A percentile compares a stretch with the other conserved stretches of the same genome.
These are phyloP conservation scores for Pleurotus tuoliensis DNA, from an alignment of 768 basidiomycete genomes.

Conservation along the genomic window DNA sequence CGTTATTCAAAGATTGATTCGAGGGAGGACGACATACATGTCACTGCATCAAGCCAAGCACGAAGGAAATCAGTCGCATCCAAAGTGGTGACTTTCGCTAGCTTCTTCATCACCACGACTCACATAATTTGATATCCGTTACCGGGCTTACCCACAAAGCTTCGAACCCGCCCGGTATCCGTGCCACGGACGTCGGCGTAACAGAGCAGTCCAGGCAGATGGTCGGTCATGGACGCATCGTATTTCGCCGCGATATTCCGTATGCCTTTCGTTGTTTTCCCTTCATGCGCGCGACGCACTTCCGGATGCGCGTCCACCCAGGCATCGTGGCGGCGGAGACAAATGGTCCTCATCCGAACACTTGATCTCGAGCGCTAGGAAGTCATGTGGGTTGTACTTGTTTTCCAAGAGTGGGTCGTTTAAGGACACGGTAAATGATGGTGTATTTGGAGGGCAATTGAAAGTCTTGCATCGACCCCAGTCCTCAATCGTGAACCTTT, in stretches of 20 bases:
- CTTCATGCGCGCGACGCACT: neutral
- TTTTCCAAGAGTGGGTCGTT: neutral
- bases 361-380: neutral
- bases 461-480: constrained; percentile 15
- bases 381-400: neutral
- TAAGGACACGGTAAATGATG: neutral
- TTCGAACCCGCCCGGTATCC: neutral
- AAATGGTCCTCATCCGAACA: neutral
- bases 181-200: neutral
- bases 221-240: neutral
- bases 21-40: constrained; percentile 8
- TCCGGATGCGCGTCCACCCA: constrained; percentile 2
- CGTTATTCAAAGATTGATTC: neutral
- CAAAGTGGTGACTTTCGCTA: neutral
- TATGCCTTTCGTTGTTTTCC: neutral
- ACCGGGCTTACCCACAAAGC: neutral
- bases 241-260: neutral
- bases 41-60: constrained; percentile 2
- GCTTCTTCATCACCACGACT: neutral
- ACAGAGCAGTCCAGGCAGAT: neutral
- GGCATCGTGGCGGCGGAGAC: neutral
- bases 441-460: neutral
- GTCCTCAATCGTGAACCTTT: constrained; percentile 18
- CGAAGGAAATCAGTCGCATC: neutral
- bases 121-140: neutral